Base-by-base conservation (phyloP, 2,329 filamentous ascomycete genomes). In the Ophiostoma sp. region DNA sequence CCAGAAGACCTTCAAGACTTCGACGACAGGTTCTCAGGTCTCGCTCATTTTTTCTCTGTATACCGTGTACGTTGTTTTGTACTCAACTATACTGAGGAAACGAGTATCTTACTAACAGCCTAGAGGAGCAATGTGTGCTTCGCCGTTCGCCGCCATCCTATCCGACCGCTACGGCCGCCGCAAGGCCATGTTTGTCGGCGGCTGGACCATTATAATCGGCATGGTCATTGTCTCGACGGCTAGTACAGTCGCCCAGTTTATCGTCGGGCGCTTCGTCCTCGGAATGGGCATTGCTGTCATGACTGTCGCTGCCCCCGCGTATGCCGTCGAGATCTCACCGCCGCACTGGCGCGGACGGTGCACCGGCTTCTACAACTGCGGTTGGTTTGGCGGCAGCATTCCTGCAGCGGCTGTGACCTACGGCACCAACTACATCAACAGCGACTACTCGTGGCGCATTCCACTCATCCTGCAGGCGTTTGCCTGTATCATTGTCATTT, bases 281-380 rank as follows among this genome's bases (percentile, higher is more conserved):
- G 49, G 49, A 3, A 55, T 55, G 49, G 49, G 49, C 2, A 55
- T 55, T 27, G 18, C 49, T 18, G 49, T 55, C 49, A 55, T 55
- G 49, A 55, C 49, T 55, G 49, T 55, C 11, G 49, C 49, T 3
- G 49, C 75, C 1, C 81, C 81, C 0, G 80, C 81, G 9, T 83
- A 83, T 69, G 76, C 79, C 4, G 77, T 83, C 47, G 81, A 83
- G 70, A 80, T 83, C 40, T 73, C 81, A 1, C 80, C 81, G 55
- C 79, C 82, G 49, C 81, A 83, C 72, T 82, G 82, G 81, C 79
- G 81, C 69, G 81, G 81, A 27, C 81, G 81, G 63, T 80, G 78
- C 72, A 80, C 80, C 18, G 69, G 78, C 42, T 78, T 84, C 75
- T 84, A 84, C 74, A 84, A 84, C 76, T 83, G 81, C 68, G 82